Conservation (phyloP, 2,329 filamentous ascomycete genomes). For the Beauveria australis region DNA sequence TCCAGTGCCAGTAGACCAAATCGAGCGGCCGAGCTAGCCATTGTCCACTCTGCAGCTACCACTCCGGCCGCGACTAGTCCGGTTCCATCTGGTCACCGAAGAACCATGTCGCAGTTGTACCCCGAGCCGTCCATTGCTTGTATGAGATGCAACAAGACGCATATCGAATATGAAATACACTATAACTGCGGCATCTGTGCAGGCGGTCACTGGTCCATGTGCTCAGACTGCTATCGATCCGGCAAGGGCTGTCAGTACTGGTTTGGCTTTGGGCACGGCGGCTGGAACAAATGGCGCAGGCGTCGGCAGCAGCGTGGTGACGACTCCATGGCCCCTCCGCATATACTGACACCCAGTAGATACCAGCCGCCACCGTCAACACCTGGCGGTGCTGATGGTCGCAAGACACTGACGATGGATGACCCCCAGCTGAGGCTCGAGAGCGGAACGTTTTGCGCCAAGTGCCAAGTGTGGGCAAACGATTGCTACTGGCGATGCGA, state of each 20-base stretch:
- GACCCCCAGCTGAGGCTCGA: conserved; percentile 62
- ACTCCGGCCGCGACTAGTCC: conserved; percentile 25
- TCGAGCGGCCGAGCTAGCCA: conserved; percentile 33
- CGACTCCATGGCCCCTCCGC: conserved; percentile 38
- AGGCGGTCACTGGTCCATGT: conserved; percentile 68
- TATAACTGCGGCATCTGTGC: conserved; percentile 71
- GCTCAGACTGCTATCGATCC: conserved; percentile 68
- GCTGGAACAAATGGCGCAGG: conserved; percentile 59
- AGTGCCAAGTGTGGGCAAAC: conserved; percentile 66
- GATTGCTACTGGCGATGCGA: conserved; percentile 87
- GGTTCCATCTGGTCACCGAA: conserved; percentile 28
- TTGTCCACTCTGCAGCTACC: conserved; percentile 24
- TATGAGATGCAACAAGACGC: conserved; percentile 56
- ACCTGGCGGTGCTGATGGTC: conserved; percentile 45
- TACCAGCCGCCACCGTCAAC: conserved; percentile 42
- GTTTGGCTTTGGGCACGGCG: conserved; percentile 77
- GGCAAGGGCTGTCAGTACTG: conserved; percentile 76
- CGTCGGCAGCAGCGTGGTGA: conserved; percentile 30
- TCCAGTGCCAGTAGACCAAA: conserved; percentile 15
- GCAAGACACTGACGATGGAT: conserved; percentile 53
- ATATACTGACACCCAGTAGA: conserved; percentile 50
- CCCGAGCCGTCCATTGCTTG: conserved; percentile 68
- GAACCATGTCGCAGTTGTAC: conserved; percentile 43
- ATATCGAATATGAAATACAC: conserved; percentile 81
- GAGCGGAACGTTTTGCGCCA: conserved; percentile 76